Conservation (phyloP, 257 asterid species). For the Asclepias syriaca region DNA sequence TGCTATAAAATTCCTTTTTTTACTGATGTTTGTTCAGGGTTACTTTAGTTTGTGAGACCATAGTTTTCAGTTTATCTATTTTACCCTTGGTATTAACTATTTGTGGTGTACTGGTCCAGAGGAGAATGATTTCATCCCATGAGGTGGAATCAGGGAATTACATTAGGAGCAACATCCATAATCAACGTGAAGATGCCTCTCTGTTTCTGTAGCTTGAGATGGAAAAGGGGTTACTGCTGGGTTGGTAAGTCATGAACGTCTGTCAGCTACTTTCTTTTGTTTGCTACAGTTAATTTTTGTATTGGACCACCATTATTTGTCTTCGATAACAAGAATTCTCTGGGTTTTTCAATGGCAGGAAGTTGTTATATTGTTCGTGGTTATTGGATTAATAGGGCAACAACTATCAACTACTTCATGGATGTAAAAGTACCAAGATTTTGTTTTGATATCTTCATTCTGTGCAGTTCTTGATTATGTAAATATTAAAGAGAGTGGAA, state of each 20-base stretch:
- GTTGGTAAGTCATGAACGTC: constrained; percentile 6
- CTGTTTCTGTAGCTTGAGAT: constrained; percentile 1
- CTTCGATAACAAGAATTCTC: background rate
- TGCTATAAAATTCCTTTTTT: background rate
- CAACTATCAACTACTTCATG: background rate
- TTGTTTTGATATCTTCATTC: background rate
- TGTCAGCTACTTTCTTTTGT: background rate
- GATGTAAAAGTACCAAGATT: constrained; percentile 3
- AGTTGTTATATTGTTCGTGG: background rate
- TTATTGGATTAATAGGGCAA: constrained; percentile 1
- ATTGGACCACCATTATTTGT: background rate
- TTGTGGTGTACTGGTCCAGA: constrained; percentile 11
- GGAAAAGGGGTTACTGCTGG: constrained; percentile 7
- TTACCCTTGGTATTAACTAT: background rate
- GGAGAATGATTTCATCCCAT: constrained; percentile 26
- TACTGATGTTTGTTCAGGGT: background rate
- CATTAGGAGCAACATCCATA: constrained; percentile 5
- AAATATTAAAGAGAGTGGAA: background rate
- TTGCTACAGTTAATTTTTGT: background rate
- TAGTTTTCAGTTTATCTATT: background rate
- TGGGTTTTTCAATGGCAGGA: constrained; percentile 13
- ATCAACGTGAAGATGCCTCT: constrained; percentile 9
- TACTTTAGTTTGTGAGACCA: background rate
- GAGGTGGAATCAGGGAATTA: constrained; percentile 20
- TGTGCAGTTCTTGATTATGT: constrained; percentile 16